Base-by-base conservation (phyloP, 164 flowering plant species). In the Berberis thunbergii region DNA sequence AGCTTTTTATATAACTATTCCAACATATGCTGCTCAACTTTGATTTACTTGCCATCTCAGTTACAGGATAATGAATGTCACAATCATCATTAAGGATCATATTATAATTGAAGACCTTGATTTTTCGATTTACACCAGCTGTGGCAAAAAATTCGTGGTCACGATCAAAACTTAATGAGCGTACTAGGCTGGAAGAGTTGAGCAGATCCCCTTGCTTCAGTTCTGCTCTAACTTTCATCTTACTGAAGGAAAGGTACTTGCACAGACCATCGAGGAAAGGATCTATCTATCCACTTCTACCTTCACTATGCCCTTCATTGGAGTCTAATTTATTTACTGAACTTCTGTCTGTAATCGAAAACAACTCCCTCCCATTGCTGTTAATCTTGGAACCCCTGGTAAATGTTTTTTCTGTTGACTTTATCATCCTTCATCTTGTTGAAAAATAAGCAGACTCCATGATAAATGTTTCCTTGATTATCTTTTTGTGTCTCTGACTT, bases 361-460 rank as follows among this genome's bases (percentile, higher is more conserved):
- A 50, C 40, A 91, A 88, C 10, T 83, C 86, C 67, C 79, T 79
- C 59, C 87, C 86, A 69, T 74, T 77, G 71, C 80, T 81, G 71
- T 80, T 77, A 5, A 80, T 60, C 10, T 77, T 64, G 46, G 89
- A 80, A 61, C 70, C 69, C 77, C 78, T 75, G 57, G 59, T 57
- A 60, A 63, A 49, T 7, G 70, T 65, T 68, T 74, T 80, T 40
- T 59, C 72, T 43, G 76, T 45, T 41, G 77, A 72, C 68, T 74
- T 83, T 57, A 57, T 57, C 26, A 76, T 76, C 73, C 82, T 79
- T 53, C 76, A 79, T 75, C 97, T 84, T 11, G 88, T 86, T 65
- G 79, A 69, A 70, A 89, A 80, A 67, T 95, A 95, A 56, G 90
- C 97, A 45, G 86, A 72, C 73, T 95, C 97, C 12, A 91, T 73